Conservation (phyloP, 2,329 filamentous ascomycete genomes). For the Aspergillus thermomutatus region DNA sequence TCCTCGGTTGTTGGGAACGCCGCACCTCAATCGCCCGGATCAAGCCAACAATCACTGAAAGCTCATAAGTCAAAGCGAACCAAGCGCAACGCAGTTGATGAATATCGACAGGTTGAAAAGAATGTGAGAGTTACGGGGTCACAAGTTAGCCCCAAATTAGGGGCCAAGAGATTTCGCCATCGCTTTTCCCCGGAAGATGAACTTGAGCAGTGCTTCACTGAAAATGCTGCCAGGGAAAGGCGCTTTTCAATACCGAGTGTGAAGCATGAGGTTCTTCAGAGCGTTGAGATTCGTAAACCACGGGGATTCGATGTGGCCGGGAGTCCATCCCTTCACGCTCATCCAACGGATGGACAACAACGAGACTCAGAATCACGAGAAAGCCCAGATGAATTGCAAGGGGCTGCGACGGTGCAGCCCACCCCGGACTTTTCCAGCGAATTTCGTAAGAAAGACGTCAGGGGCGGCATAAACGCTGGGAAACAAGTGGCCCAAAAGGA, state of each 20-base stretch:
- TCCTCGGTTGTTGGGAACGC: conserved; percentile 7
- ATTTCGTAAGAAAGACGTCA: conserved; percentile 6
- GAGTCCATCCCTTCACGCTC: neutral
- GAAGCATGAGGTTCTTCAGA: conserved; percentile 9
- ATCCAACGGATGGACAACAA: conserved; percentile 2
- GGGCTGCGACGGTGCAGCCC: conserved; percentile 29
- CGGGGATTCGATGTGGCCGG: neutral
- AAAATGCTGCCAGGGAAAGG: conserved; percentile 22
- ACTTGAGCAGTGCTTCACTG: conserved; percentile 23
- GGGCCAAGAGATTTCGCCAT: conserved; percentile 3
- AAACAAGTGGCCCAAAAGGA: conserved; percentile 6
- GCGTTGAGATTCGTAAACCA: conserved; percentile 14
- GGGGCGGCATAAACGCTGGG: conserved; percentile 1
- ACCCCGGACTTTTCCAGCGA: conserved; percentile 10
- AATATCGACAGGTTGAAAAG: conserved; percentile 22
- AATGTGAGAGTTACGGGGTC: conserved; percentile 5
- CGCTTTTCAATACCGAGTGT: conserved; percentile 9
- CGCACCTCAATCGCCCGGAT: conserved; percentile 18
- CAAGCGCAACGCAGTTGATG: conserved; percentile 5
- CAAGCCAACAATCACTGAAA: conserved; percentile 15
- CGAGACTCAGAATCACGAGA: conserved; percentile 22
- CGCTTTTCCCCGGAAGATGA: conserved; percentile 9
- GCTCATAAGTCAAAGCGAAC: conserved; percentile 1
- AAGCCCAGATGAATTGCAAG: conserved; percentile 41
- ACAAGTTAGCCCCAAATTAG: conserved; percentile 2